Evolutionary conservation across 2,329 filamentous ascomycete species (phyloP).

Genomic region (Macrophomina phaseolina): DNA sequence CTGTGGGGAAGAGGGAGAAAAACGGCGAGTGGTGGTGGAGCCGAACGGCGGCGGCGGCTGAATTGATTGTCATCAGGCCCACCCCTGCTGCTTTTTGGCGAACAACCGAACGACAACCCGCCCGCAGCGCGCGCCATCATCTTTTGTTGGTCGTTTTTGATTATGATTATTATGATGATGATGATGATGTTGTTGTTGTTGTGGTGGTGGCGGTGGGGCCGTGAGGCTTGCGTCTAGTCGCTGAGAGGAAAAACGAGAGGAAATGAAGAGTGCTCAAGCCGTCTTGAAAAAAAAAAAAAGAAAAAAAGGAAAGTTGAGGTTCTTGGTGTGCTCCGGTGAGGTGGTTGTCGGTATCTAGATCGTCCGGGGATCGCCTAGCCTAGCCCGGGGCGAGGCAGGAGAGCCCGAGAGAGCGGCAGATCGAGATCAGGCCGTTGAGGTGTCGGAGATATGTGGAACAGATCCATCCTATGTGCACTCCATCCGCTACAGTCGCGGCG

Average conservation of each 20-base stretch:
- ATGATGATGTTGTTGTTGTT: neutral
- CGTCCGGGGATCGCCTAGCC: neutral
- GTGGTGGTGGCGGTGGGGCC: neutral
- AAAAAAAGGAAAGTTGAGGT: neutral
- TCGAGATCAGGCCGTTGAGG: neutral
- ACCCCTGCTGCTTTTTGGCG: too few species aligned
- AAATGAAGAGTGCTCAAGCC: neutral
- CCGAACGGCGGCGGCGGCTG: neutral
- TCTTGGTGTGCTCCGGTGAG: neutral
- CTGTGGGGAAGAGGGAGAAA: neutral
- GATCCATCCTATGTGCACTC: neutral
- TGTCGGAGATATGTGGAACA: neutral
- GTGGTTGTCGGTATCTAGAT: neutral
- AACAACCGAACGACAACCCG: too few species aligned
- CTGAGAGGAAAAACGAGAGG: neutral
- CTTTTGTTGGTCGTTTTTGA: too few species aligned
- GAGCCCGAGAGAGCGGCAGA: constrained; percentile 1
- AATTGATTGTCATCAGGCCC: too few species aligned
- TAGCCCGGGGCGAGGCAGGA: neutral
- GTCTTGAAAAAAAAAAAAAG: neutral
- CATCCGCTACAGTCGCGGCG: constrained; percentile 13
- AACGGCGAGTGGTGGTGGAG: neutral
- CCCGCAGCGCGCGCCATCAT: too few species aligned
- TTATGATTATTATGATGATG: neutral
- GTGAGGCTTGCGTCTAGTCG: neutral